Evolutionary conservation across 108 stramenopile species (phyloP), one percentile per base, ranked within the genome.

Genomic region (Cyclotella distinguenda): DNA sequence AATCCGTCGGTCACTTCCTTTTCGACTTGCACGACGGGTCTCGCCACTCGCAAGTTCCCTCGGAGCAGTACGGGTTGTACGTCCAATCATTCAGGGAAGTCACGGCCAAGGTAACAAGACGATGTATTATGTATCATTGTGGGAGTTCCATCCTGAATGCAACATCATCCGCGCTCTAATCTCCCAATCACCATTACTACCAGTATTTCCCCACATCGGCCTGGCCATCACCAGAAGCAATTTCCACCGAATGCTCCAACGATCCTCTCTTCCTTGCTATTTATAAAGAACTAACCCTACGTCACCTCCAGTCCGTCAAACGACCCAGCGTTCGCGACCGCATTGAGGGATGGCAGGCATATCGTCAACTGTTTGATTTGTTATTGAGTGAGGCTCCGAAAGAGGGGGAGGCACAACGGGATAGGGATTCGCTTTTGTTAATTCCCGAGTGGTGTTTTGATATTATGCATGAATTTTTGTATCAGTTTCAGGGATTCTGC

Each of bases 381-480:
- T 66, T 97, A 9, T 62, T 95, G 50, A 74, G 63, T 21, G 86
- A 80, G 26, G 88, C 86, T 0, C 80, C 84, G 2, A 19, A 30
- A 35, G 60, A 49, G 31, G 78, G 79, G 7, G 69, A 67, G 31
- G 79, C 51, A n/a, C 52, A 49, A 26, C n/a, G 6, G 3, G 34
- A 40, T 16, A 32, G 23, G 35, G 62, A 83, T 39, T 70, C 78
- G 22, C 74, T 97, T 15, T 86, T 85, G 59, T 80, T 99, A 43
- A 64, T 95, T 10, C 87, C 96, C 10, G 86, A 87, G 61, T 99
- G 99, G 99, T 85, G 94, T 43, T 98, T 97, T 78, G 98, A 99
- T 82, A 90, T 99, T 51, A 64, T 98, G 38, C 91, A 99, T 72
- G 99, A 99, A 82, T 99, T 98, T 61, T 90, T 97, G 10, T 99